phyloP scores from a whole-genome alignment of 1,284 basidiomycete genomes.

The Xerocomus nothofagi region DNA sequence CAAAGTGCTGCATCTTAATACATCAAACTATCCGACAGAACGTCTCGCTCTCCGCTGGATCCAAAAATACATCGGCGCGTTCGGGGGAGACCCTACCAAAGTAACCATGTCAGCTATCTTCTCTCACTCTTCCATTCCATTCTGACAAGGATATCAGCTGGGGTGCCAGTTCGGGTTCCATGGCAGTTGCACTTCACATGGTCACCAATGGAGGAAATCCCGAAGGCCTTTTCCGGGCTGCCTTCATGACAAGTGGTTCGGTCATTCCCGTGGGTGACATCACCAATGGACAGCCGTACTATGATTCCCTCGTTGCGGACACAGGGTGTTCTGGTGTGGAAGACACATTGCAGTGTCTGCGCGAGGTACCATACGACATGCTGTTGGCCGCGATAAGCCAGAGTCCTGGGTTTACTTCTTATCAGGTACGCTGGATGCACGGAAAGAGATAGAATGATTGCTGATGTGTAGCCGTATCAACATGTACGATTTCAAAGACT shows the following conservation, averaged over 20 bases:
- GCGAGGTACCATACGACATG: conserved; percentile 26
- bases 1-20: no score
- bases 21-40: no score
- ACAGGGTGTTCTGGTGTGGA: conserved; percentile 21
- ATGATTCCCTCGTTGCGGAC: conserved; percentile 24
- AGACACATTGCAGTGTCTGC: conserved; percentile 36
- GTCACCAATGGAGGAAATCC: conserved; percentile 26
- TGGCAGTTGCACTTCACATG: conserved; percentile 34
- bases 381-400: conserved; percentile 18
- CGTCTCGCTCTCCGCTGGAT: conserved; percentile 48
- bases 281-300: conserved; percentile 25
- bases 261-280: conserved; percentile 25
- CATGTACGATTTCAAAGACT: conserved; percentile 26
- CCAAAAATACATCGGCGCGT: conserved; percentile 45
- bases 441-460: background rate
- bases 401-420: conserved; percentile 38
- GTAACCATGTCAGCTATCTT: conserved; percentile 36
- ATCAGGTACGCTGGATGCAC: conserved; percentile 38
- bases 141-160: conserved; percentile 21
- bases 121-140: background rate
- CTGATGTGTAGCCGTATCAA: no score
- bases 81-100: conserved; percentile 48
- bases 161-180: conserved; percentile 36
- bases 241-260: conserved; percentile 36
- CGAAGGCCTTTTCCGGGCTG: conserved; percentile 35